Base-by-base conservation (phyloP, 371 early-diverging fungal genomes). In the Rhizopus stolonifer region DNA sequence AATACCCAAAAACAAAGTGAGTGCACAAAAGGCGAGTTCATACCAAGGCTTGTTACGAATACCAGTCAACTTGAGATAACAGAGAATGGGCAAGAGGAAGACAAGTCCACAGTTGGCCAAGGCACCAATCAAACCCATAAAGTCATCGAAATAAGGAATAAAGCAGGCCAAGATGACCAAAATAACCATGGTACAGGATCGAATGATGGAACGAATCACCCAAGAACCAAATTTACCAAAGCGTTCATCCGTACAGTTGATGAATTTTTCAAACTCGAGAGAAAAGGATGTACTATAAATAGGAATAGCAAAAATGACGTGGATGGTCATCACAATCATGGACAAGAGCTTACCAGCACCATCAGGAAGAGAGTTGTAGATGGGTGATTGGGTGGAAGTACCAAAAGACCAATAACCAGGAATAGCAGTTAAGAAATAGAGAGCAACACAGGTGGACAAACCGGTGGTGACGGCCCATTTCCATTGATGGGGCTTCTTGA, bases 351-450 rank as follows among this genome's bases (percentile, higher is more conserved):
- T 29, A 10, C 31, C 31, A 29, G 31, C 10, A 10, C 31, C 31
- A 29, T 29, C 31, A 10, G 31, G 31, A 4, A 29, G 10, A 29
- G 31, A 29, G 31, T 29, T 29, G 31, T 29, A 29, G 31, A 29
- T 29, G 10, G 93, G 93, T 6, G 88, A 86, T 52, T 67, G 52
- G 17, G 86, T 83, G 11, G 46, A 31, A 38, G 79, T 71, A 46
- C 93, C 94, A 64, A 84, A 94, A 21, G 87, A 79, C 38, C 78
- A 82, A 52, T 94, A 94, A 17, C 89, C 91, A 18, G 87, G 77
- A 22, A 72, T 61, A 21, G 88, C 87, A 45, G 89, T 88, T 42
- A 86, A 48, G 44, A 90, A 43, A 60, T 94, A 93, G 49, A 94
- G 79, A 49, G 60, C 52, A 6, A 84, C 80, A 56, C 88, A 85